Base-by-base conservation (phyloP, 2,329 filamentous ascomycete genomes). In the Botryotinia narcissicola region DNA sequence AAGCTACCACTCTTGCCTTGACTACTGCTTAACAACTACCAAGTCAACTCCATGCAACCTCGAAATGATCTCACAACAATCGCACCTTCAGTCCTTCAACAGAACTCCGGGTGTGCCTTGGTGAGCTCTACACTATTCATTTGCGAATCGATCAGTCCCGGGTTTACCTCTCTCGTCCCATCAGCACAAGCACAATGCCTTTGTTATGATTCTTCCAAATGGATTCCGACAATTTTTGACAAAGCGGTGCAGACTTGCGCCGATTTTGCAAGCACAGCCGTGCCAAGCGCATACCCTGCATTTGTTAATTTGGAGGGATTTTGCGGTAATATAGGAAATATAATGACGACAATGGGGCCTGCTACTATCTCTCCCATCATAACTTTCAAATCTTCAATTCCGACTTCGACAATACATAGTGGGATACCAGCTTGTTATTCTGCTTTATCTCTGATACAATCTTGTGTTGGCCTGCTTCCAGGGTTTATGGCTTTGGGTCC, bases 101-200 rank as follows among this genome's bases (percentile, higher is more conserved):
- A 74, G 44, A 75, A 77, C 29, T 57, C 73, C 22, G 70, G 67
- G 5, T 79, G 78, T 37, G 29, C 66, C 18, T 35, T 77, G 1
- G 60, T 78, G 7, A 76, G 78, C 12, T 70, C 75, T 70, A 75
- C 77, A 8, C 75, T 80, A 20, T 73, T 70, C 4, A 76, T 76
- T 44, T 80, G 78, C 75, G 71, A 69, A 29, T 76, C 73, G 10
- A 72, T 79, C 20, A 78, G 74, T 4, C 74, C 75, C 12, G 72
- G 72, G 20, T 80, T 80, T 71, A 75, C 76, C 42, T 69, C 71
- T 3, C 73, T 80, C 0, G 71, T 71, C 16, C 75, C 77, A 12
- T 68, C 77, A 16, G 61, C 71, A 25, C 78, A 80, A 73, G 78
- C 78, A 25, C 69, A 74, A 44, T 80, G 78, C 73, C 76, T 80